Evolutionary conservation across 208 protist genomes (phyloP).

Genomic region (Naegleria fowleri): DNA sequence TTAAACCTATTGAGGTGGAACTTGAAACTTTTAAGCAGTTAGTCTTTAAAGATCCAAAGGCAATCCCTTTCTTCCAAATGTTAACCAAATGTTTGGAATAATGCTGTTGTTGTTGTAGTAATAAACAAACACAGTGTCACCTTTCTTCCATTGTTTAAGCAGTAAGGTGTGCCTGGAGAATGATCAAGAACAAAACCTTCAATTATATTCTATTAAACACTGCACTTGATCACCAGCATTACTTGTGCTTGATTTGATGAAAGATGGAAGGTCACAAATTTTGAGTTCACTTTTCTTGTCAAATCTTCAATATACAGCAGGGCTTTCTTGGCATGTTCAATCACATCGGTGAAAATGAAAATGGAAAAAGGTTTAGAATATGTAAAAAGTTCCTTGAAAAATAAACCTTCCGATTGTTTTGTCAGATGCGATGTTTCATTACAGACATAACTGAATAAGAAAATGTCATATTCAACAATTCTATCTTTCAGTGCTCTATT

Average conservation of each 20-base stretch:
- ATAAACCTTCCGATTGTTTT: background rate
- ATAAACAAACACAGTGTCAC: no score
- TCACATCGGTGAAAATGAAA: background rate
- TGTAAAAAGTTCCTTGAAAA: background rate
- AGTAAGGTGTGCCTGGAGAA: no score
- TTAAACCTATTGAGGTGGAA: no score
- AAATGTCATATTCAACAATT: background rate
- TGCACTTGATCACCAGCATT: background rate
- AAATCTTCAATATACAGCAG: background rate
- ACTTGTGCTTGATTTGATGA: background rate
- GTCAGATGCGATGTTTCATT: background rate
- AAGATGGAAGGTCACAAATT: background rate
- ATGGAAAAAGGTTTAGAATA: background rate
- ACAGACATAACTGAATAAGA: conserved; percentile 6
- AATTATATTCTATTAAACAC: background rate
- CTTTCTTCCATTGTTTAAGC: no score
- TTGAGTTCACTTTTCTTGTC: background rate
- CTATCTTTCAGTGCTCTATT: background rate
- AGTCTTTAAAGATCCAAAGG: no score
- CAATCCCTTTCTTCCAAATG: no score
- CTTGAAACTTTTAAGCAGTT: no score
- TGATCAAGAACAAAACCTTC: no score
- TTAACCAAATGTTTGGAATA: no score
- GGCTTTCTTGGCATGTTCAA: background rate
- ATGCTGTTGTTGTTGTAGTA: no score